These are phyloP conservation scores for Yueomyces sp. DNA, from an alignment of 805 yeast genomes.

Conservation along the genomic window DNA sequence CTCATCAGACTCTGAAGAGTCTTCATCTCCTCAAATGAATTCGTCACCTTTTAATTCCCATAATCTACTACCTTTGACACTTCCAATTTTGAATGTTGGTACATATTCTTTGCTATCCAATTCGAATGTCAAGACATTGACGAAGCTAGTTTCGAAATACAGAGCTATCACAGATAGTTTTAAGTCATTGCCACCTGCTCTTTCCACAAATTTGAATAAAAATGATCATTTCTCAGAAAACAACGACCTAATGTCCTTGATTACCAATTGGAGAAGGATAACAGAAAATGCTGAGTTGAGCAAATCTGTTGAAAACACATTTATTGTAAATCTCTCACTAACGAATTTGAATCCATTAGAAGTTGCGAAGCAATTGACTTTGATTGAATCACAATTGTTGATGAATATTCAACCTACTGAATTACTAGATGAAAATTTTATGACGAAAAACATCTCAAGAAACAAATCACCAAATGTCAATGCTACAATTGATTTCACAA, in stretches of 20 bases:
- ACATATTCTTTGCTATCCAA: constrained; percentile 27
- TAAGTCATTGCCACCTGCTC: neutral
- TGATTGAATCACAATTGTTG: constrained; percentile 57
- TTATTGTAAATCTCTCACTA: constrained; percentile 10
- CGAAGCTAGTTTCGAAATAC: constrained; percentile 37
- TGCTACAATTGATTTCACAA: constrained; percentile 52
- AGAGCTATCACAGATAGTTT: constrained; percentile 16
- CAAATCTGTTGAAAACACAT: neutral
- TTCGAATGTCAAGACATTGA: constrained; percentile 25
- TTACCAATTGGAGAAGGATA: constrained; percentile 3
- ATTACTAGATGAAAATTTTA: constrained; percentile 48
- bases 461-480: constrained; percentile 52
- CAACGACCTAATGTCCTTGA: neutral
- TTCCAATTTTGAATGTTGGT: constrained; percentile 14
- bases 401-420: constrained; percentile 53
- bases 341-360: constrained; percentile 53
- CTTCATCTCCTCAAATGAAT: constrained; percentile 22
- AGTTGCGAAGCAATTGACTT: constrained; percentile 62
- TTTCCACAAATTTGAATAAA: neutral
- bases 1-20: constrained; percentile 28
- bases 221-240: neutral
- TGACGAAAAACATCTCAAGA: constrained; percentile 44
- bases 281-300: neutral
- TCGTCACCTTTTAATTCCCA: too few relatives aligned
- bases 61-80: neutral